Conservation (phyloP, 2,329 filamentous ascomycete species). For the Talaromyces sp. region DNA sequence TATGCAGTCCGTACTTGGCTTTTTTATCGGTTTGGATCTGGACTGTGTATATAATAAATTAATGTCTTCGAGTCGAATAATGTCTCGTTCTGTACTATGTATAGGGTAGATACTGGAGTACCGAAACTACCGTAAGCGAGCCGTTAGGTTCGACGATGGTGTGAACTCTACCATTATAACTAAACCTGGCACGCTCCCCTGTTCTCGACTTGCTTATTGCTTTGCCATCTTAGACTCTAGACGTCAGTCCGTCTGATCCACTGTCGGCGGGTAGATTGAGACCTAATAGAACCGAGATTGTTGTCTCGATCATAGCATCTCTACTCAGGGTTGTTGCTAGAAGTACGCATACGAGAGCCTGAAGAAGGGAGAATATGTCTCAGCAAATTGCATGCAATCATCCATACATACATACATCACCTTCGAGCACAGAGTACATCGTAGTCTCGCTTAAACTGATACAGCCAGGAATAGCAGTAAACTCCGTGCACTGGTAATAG, state of each 20-base stretch:
- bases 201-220: not conserved
- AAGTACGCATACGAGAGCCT: not conserved
- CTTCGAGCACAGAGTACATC: too few relatives aligned
- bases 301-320: not conserved
- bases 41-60: not conserved
- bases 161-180: not conserved
- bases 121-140: not conserved
- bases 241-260: not conserved
- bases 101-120: not conserved
- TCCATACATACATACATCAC: too few relatives aligned
- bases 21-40: not conserved
- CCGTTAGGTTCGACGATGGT: not conserved
- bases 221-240: not conserved
- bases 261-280: not conserved
- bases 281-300: not conserved
- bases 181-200: not conserved
- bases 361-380: not conserved
- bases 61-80: too few relatives aligned
- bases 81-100: not conserved
- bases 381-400: too few relatives aligned
- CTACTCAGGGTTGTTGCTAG: not conserved
- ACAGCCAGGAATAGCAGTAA: constrained; percentile 4
- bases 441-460: not conserved
- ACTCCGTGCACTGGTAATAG: not conserved
- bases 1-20: constrained; percentile 2